Evolutionary conservation across 768 basidiomycete species (phyloP).

Genomic region (Psilocybe azurescens): DNA sequence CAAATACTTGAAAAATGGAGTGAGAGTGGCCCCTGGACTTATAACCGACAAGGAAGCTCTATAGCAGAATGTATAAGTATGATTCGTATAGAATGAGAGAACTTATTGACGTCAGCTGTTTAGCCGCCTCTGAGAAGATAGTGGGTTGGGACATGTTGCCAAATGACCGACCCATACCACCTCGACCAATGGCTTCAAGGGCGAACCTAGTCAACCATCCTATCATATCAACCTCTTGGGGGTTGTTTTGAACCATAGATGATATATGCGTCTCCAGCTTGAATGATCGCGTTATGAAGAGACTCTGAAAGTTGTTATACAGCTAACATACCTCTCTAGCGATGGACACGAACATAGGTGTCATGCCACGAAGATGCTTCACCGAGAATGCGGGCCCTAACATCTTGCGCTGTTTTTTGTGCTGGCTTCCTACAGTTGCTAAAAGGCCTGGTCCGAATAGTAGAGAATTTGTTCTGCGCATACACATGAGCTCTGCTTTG

Average conservation of each 20-base stretch:
- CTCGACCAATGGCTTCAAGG: conserved; percentile 9
- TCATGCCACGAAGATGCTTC: conserved; percentile 12
- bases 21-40: conserved; percentile 4
- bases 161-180: conserved; percentile 5
- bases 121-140: conserved; percentile 2
- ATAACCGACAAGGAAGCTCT: conserved; percentile 10
- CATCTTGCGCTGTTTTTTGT: conserved; percentile 14
- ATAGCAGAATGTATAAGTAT: neutral
- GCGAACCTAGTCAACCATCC: conserved; percentile 7
- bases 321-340: conserved; percentile 5
- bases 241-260: neutral
- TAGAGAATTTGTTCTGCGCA: neutral
- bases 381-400: conserved; percentile 8
- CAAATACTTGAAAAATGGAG: conserved; percentile 7
- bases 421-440: conserved; percentile 9
- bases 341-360: conserved; percentile 8
- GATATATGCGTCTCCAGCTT: neutral
- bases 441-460: conserved; percentile 5
- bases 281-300: neutral
- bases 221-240: conserved; percentile 4
- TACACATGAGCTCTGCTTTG: neutral
- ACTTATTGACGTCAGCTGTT: conserved; percentile 4
- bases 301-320: neutral
- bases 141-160: conserved; percentile 8
- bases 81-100: neutral